Conservation (phyloP, 306 rosid genomes). For the Acacia melanoxylon region DNA sequence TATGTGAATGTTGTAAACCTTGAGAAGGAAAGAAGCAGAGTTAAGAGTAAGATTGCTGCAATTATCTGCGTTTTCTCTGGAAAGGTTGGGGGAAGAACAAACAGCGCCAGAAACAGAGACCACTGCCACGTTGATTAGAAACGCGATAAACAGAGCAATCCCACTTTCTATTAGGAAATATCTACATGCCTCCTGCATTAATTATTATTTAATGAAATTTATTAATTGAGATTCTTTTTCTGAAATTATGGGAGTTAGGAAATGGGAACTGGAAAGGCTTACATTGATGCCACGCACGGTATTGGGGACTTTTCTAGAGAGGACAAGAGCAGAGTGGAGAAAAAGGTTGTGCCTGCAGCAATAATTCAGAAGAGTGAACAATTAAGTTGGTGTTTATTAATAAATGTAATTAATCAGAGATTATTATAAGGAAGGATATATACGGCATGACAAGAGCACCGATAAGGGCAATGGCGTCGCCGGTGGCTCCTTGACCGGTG, state of each 20-base stretch:
- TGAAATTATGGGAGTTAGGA: not conserved
- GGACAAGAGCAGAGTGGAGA: slow-evolving; percentile 90
- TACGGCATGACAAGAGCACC: slow-evolving; percentile 99
- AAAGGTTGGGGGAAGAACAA: slow-evolving; percentile 48
- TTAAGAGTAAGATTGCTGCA: slow-evolving; percentile 71
- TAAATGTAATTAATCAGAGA: not conserved
- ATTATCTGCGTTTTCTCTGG: slow-evolving; percentile 22
- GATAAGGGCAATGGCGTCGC: slow-evolving; percentile 80
- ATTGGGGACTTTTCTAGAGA: slow-evolving; percentile 72
- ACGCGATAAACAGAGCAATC: slow-evolving; percentile 72
- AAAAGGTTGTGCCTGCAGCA: slow-evolving; percentile 83
- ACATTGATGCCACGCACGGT: slow-evolving; percentile 86
- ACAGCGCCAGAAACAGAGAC: slow-evolving; percentile 73
- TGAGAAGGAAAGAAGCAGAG: slow-evolving; percentile 84
- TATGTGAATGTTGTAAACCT: slow-evolving; percentile 45
- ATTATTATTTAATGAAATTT: slow-evolving; percentile 2
- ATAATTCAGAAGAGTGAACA: not conserved
- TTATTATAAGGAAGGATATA: not conserved
- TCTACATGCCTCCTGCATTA: slow-evolving; percentile 77
- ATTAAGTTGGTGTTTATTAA: not conserved
- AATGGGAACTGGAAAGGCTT: slow-evolving; percentile 10
- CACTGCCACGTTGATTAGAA: slow-evolving; percentile 77
- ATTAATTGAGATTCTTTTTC: not conserved
- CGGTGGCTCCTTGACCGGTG: slow-evolving; percentile 68
- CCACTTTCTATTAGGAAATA: slow-evolving; percentile 77